phyloP scores from a whole-genome alignment of 495 filamentous ascomycete species.

The Aspergillus panamensis region DNA sequence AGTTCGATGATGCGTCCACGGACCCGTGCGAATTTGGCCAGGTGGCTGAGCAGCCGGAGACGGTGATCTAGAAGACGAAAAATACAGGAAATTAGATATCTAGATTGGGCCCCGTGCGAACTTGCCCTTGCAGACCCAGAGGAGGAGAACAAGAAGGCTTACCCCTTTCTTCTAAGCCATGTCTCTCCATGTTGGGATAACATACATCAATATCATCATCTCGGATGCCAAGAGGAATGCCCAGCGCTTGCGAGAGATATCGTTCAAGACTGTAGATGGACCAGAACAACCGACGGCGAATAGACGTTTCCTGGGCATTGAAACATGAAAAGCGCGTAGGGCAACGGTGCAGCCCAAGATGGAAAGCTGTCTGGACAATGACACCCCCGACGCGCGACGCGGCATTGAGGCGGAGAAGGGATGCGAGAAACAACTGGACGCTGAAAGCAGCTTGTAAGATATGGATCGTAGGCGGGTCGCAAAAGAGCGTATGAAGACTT shows the following conservation, averaged over 20 bases:
- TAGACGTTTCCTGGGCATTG: slow-evolving; percentile 31
- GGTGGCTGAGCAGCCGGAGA: slow-evolving; percentile 33
- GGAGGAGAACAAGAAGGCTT: background rate
- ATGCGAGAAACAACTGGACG: slow-evolving; percentile 45
- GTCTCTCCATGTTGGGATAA: slow-evolving; percentile 40
- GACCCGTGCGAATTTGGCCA: slow-evolving; percentile 43
- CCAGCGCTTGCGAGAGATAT: slow-evolving; percentile 48
- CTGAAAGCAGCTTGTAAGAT: slow-evolving; percentile 44
- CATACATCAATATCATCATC: slow-evolving; percentile 54
- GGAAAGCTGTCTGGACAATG: slow-evolving; percentile 45
- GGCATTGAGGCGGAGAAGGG: slow-evolving; percentile 45
- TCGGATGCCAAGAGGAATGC: slow-evolving; percentile 46
- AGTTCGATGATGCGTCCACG: slow-evolving; percentile 43
- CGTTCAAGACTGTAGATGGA: slow-evolving; percentile 49
- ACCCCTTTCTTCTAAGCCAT: slow-evolving; percentile 19
- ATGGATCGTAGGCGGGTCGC: slow-evolving; percentile 35
- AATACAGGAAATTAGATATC: background rate
- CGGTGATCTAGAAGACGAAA: slow-evolving; percentile 19
- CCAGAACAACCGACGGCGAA: slow-evolving; percentile 49
- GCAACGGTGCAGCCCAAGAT: slow-evolving; percentile 49
- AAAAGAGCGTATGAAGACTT: slow-evolving; percentile 34
- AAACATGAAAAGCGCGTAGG: slow-evolving; percentile 43
- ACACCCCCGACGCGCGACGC: slow-evolving; percentile 47
- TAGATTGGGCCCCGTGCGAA: too few species aligned
- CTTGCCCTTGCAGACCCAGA: background rate